Evolutionary conservation across 257 asterid species (phyloP), one percentile per base, ranked within the genome.

Genomic region (Solanum tarijense): DNA sequence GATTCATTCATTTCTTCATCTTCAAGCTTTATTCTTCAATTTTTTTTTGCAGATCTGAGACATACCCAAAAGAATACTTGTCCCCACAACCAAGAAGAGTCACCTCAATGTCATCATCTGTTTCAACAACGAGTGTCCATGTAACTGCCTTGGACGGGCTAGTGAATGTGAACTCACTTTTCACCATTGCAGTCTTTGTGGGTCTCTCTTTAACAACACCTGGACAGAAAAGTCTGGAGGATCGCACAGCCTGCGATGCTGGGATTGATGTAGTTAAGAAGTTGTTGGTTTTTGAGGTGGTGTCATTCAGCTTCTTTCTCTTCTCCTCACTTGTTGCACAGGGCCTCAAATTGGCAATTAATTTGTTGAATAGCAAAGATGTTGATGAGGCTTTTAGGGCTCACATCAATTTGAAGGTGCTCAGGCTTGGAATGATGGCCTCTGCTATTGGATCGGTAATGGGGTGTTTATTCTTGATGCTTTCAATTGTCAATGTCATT

Each of bases 61-160:
- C 83, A 75, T 87, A 81, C 83, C 90, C 89, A 27, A 87, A 71
- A 86, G 90, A 90, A 41, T 86, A 84, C 60, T 72, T 78, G 32
- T 35, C 89, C 16, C 83, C 88, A 14, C 86, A 84, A 74, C 88
- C 43, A 41, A 86, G 88, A 43, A 86, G 88, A 69, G 20, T 55
- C 25, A 25, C 58, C 27, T 71, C 83, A 58, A 39, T 83, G 11
- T 43, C 90, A 34, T 39, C 83, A 84, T 73, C 89, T 25, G 55
- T 35, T 25, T 20, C 88, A 87, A 96, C 98, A 83, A 95, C 99
- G 78, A 93, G 98, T 92, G 95, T 95, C 91, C 99, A 96, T 85
- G 98, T 96, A 69, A 94, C 98, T 79, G 99, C 99, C 81, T 98
- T 96, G 43, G 99, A 96, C 88, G 98, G 98, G 52, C 94, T 96